Percentiles rank a stretch among this genome's conserved stretches.
Conservation (phyloP, 2,329 filamentous ascomycete genomes). For the Mollisia scopiformis region DNA sequence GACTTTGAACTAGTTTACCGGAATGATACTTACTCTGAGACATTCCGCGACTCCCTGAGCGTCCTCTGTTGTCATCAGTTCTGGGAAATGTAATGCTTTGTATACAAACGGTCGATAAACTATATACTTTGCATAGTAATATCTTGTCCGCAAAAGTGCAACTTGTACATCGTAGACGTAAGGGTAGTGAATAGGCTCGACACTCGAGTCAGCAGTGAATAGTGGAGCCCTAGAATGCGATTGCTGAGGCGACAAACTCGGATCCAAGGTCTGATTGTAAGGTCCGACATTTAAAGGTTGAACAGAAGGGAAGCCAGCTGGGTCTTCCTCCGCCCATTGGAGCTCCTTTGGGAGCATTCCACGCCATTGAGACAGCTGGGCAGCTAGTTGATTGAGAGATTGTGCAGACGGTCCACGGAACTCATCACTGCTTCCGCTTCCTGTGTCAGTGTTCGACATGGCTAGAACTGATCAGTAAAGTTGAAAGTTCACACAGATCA, state of each 20-base stretch:
- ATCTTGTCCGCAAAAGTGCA: constrained; percentile 59
- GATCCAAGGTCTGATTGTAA: constrained; percentile 30
- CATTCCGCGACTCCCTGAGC: constrained; percentile 57
- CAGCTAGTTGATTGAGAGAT: constrained; percentile 53
- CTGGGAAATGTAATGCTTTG: constrained; percentile 61
- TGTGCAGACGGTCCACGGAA: constrained; percentile 33
- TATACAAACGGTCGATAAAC: constrained; percentile 61
- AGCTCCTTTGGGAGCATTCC: constrained; percentile 55
- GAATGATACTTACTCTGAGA: constrained; percentile 40
- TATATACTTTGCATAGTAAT: constrained; percentile 61
- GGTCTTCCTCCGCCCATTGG: constrained; percentile 59
- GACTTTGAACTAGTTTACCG: neutral
- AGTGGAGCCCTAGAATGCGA: constrained; percentile 37
- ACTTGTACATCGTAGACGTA: constrained; percentile 59
- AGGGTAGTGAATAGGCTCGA: constrained; percentile 47
- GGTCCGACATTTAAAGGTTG: constrained; percentile 32
- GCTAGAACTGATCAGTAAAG: constrained; percentile 19
- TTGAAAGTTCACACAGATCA: neutral
- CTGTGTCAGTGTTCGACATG: constrained; percentile 20
- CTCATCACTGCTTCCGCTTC: constrained; percentile 14
- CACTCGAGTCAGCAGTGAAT: constrained; percentile 51
- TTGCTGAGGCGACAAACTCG: constrained; percentile 24
- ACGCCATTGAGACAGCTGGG: constrained; percentile 61
- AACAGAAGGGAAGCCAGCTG: constrained; percentile 44
- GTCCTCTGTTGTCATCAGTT: constrained; percentile 56